A percentile compares a stretch with the other conserved stretches of the same genome.
phyloP scores from a whole-genome alignment of 768 basidiomycete species.

The Lentinula sp. region DNA sequence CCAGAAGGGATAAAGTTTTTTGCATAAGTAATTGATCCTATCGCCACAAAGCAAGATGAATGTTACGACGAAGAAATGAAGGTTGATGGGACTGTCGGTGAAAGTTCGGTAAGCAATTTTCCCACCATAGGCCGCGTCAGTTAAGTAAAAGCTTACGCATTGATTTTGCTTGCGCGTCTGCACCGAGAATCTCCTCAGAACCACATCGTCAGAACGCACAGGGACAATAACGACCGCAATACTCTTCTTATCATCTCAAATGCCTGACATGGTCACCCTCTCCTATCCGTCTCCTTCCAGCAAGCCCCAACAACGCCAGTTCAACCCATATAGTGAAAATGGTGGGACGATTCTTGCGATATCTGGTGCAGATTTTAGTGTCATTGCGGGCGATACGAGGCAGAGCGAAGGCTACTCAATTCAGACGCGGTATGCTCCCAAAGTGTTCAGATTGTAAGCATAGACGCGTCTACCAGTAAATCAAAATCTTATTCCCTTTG shows the following conservation, averaged over 20 bases:
- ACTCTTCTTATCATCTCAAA: slow-evolving; percentile 7
- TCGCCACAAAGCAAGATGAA: background rate
- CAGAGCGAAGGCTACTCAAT: slow-evolving; percentile 98
- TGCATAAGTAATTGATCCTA: background rate
- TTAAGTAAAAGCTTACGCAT: background rate
- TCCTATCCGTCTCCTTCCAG: slow-evolving; percentile 13
- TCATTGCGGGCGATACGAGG: slow-evolving; percentile 94
- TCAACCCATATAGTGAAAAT: slow-evolving; percentile 90
- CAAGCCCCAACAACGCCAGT: slow-evolving; percentile 48
- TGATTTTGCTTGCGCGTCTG: background rate
- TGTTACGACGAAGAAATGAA: background rate
- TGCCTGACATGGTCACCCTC: slow-evolving; percentile 33
- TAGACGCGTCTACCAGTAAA: background rate
- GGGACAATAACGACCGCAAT: background rate
- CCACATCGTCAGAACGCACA: background rate
- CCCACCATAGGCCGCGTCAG: slow-evolving; percentile 4
- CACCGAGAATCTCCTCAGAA: background rate
- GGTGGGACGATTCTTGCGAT: slow-evolving; percentile 97
- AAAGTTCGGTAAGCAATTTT: background rate
- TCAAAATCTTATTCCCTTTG: background rate
- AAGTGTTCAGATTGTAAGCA: slow-evolving; percentile 87
- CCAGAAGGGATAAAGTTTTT: background rate
- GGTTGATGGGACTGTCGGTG: background rate
- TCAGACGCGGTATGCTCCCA: slow-evolving; percentile 94
- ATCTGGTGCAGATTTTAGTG: slow-evolving; percentile 87